A percentile compares a stretch with the other conserved stretches of the same genome.
Evolutionary conservation across 1,284 basidiomycete genomes (phyloP).

Genomic region (Tilletia caries): DNA sequence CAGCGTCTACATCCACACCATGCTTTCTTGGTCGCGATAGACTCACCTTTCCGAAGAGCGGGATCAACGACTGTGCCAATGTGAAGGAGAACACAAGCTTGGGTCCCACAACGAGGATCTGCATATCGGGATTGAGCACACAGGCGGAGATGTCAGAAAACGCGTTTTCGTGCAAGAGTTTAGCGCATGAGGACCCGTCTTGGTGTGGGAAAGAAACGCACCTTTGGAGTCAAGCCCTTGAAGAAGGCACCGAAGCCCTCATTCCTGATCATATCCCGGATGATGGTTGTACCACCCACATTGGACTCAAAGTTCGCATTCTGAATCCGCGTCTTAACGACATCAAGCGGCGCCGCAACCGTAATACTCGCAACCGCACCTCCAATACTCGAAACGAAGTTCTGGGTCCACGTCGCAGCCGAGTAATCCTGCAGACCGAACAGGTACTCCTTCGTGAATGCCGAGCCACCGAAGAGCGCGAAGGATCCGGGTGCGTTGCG

Average conservation of each 20-base stretch:
- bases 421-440: constrained; percentile 85
- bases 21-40: no score
- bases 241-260: constrained; percentile 87
- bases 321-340: constrained; percentile 83
- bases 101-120: constrained; percentile 88
- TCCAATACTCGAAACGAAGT: constrained; percentile 71
- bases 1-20: no score
- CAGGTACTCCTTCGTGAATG: constrained; percentile 87
- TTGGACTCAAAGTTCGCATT: constrained; percentile 95
- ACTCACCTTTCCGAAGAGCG: constrained; percentile 71
- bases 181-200: constrained; percentile 89
- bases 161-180: neutral
- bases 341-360: constrained; percentile 90
- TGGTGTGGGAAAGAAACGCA: constrained; percentile 95
- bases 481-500: constrained; percentile 95
- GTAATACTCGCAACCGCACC: constrained; percentile 94
- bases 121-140: no score
- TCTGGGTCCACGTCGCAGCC: constrained; percentile 89
- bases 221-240: constrained; percentile 78
- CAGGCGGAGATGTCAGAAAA: constrained; percentile 56
- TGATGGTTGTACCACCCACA: constrained; percentile 75
- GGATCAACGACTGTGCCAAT: constrained; percentile 91
- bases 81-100: constrained; percentile 99
- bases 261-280: constrained; percentile 80
- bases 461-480: constrained; percentile 86